Base-by-base conservation (phyloP, 345 rosid genomes). In the Linum tenue region DNA sequence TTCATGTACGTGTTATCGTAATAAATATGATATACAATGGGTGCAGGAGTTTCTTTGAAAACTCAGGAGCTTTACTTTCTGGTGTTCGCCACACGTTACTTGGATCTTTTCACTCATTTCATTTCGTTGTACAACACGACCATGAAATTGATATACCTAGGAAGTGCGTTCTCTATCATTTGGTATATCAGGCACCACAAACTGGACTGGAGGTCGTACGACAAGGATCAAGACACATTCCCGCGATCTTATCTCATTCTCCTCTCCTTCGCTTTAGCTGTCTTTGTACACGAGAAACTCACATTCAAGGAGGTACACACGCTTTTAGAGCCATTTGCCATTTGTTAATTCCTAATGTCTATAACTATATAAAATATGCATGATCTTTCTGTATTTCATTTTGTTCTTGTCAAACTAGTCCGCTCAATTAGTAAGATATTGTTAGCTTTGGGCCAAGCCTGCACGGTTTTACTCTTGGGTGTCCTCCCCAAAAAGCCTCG, bases 111-210 rank as follows among this genome's bases (percentile, higher is more conserved):
- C 62, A 57, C 65, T 2, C 66, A 39, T 62, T 78, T 64, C 60
- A 0, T 62, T 42, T 82, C 86, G 12, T 15, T 83, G 6, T 83
- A 82, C 77, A 83, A 82, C 75, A 66, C 72, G 4, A 55, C 51
- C 17, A 76, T 76, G 86, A 80, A 80, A 73, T 57, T 78, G 56
- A 31, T 83, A 37, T 83, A 78, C 22, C 48, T 78, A 3, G 82
- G 78, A 60, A 80, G 72, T 43, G 76, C 84, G 37, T 14, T 83
- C 39, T 66, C 70, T 39, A 78, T 83, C 62, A 73, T 83, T 44
- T 78, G 84, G 86, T 80, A 80, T 67, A 83, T 83, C 73, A 67
- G 82, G 51, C 62, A 50, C 64, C 86, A 83, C 69, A 76, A 76
- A 62, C 72, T 80, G 31, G 82, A 80, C 53, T 66, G 69, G 70